phyloP scores from a whole-genome alignment of 371 early-diverging fungal genomes.

The Lichtheimia hyalospora region DNA sequence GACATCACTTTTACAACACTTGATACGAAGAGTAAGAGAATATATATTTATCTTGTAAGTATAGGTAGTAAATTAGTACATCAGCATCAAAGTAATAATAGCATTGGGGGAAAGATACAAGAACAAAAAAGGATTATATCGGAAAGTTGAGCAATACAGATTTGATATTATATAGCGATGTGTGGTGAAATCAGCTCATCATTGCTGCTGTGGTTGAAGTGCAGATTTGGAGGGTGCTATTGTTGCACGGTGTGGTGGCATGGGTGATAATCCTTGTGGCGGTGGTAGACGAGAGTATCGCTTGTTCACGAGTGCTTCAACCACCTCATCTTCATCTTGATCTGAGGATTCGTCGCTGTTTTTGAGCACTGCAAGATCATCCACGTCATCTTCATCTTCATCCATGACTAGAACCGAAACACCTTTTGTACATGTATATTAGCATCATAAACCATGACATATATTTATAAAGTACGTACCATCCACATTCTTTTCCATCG shows the following conservation, averaged over 20 bases:
- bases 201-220: background rate
- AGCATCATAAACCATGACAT: background rate
- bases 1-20: background rate
- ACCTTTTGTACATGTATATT: background rate
- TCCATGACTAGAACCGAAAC: background rate
- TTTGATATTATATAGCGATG: background rate
- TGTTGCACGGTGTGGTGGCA: constrained; percentile 2
- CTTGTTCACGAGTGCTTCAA: too few species aligned
- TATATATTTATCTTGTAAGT: background rate
- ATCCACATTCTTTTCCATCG: constrained; percentile 36
- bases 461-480: constrained; percentile 20
- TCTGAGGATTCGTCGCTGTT: background rate
- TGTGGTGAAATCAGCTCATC: background rate
- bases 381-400: constrained; percentile 9
- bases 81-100: background rate
- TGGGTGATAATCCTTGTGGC: constrained; percentile 5
- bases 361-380: constrained; percentile 5
- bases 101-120: background rate
- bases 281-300: too few species aligned
- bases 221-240: background rate
- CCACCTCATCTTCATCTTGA: background rate
- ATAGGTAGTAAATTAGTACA: background rate
- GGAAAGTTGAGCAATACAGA: background rate
- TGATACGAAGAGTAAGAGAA: background rate
- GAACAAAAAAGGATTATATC: background rate